Conservation (phyloP, 2,329 filamentous ascomycete species). For the Pyrenophora graminea region DNA sequence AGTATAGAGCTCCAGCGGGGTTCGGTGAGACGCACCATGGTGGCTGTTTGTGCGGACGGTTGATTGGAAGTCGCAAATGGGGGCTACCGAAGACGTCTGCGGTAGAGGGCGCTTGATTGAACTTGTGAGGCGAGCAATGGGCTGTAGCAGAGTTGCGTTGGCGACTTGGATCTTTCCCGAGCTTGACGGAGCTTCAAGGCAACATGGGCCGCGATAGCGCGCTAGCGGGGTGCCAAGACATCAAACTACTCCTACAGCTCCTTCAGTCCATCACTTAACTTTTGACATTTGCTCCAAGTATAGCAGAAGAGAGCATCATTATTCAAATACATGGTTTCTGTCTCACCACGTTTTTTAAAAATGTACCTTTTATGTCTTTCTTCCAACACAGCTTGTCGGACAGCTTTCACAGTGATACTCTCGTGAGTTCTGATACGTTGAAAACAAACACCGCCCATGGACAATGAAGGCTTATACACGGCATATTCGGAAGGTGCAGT, state of each 20-base stretch:
- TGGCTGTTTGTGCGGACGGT: constrained; percentile 20
- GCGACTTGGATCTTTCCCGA: constrained; percentile 24
- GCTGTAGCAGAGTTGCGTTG: constrained; percentile 14
- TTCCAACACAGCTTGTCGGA: too few species aligned
- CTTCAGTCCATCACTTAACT: not conserved
- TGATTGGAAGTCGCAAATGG: not conserved
- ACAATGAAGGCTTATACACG: too few species aligned
- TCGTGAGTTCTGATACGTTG: too few species aligned
- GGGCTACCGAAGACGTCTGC: not conserved
- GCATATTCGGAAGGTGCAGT: too few species aligned
- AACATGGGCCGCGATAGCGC: constrained; percentile 30
- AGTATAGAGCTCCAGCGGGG: constrained; percentile 41
- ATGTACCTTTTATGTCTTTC: too few species aligned
- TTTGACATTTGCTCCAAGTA: too few species aligned
- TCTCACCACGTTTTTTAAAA: too few species aligned
- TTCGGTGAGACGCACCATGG: constrained; percentile 38
- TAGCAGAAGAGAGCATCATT: too few species aligned
- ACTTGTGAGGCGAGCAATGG: not conserved
- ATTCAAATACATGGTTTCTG: too few species aligned
- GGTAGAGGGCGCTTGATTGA: not conserved
- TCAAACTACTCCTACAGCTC: not conserved
- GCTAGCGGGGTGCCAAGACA: constrained; percentile 28
- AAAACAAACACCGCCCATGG: too few species aligned
- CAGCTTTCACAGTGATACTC: too few species aligned
- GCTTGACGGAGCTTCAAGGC: constrained; percentile 34